A percentile compares a stretch with the other conserved stretches of the same genome.
Conservation (phyloP, 192 early-diverging fungal genomes). For the Backusella liffmaniae region DNA sequence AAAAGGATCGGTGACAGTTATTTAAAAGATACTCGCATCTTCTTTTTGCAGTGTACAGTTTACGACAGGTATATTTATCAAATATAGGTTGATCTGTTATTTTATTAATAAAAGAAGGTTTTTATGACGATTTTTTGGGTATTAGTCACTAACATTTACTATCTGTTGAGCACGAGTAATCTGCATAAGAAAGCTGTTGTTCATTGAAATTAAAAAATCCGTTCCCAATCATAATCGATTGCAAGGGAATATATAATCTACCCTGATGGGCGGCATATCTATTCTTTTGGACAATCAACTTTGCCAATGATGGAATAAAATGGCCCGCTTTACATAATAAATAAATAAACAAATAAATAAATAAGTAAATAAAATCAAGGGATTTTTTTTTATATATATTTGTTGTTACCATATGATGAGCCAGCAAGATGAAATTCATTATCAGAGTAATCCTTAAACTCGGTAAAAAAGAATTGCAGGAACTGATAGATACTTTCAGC, state of each 20-base stretch:
- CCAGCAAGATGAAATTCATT: slow-evolving; percentile 88
- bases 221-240: slow-evolving; percentile 86
- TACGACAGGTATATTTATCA: slow-evolving; percentile 64
- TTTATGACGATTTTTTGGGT: no score
- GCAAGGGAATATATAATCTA: slow-evolving; percentile 61
- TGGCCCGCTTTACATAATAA: slow-evolving; percentile 55
- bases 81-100: slow-evolving; percentile 73
- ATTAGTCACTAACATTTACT: neutral
- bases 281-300: slow-evolving; percentile 78
- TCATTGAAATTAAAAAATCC: slow-evolving; percentile 84
- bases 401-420: slow-evolving; percentile 52
- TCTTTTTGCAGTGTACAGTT: slow-evolving; percentile 70
- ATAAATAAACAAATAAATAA: neutral
- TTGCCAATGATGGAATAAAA: slow-evolving; percentile 90
- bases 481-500: slow-evolving; percentile 91
- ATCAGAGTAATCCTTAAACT: slow-evolving; percentile 77
- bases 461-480: slow-evolving; percentile 86
- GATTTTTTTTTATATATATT: neutral
- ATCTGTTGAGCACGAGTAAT: slow-evolving; percentile 64
- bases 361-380: neutral
- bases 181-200: slow-evolving; percentile 88
- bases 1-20: slow-evolving; percentile 82
- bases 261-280: slow-evolving; percentile 40
- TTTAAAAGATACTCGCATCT: slow-evolving; percentile 75
- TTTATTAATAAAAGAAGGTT: neutral